These are phyloP conservation scores for Capronia coronata DNA, from an alignment of 2,329 filamentous ascomycete species.

Conservation along the genomic window DNA sequence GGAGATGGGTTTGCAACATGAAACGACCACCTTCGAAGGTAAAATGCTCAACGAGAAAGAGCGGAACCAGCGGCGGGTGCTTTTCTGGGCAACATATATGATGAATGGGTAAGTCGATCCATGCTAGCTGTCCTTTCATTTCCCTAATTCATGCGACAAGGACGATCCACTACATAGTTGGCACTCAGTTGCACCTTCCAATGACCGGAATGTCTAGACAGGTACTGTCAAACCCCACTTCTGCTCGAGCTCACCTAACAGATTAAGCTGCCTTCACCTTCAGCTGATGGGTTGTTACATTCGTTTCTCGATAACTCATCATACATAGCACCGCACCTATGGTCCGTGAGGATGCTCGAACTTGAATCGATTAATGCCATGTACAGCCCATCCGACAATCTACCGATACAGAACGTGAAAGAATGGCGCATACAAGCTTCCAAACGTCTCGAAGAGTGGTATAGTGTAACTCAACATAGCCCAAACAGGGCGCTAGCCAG, in stretches of 20 bases:
- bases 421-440: background rate
- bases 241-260: too few species aligned
- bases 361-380: background rate
- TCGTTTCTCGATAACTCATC: background rate
- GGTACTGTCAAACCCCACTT: too few species aligned
- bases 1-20: conserved; percentile 1
- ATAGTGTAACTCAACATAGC: background rate
- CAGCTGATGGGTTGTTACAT: background rate
- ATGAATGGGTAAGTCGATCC: background rate
- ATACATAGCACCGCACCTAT: conserved; percentile 1
- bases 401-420: background rate
- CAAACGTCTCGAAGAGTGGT: background rate
- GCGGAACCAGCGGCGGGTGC: background rate
- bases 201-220: background rate
- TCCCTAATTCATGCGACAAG: background rate
- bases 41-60: background rate
- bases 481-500: background rate
- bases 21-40: background rate
- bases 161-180: background rate
- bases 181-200: background rate
- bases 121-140: background rate
- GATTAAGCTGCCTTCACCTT: background rate
- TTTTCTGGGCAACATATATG: conserved; percentile 1
- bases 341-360: conserved; percentile 1
- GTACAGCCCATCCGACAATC: background rate